Evolutionary conservation across 441 rosid species (phyloP).

Genomic region (Erodium texanum): DNA sequence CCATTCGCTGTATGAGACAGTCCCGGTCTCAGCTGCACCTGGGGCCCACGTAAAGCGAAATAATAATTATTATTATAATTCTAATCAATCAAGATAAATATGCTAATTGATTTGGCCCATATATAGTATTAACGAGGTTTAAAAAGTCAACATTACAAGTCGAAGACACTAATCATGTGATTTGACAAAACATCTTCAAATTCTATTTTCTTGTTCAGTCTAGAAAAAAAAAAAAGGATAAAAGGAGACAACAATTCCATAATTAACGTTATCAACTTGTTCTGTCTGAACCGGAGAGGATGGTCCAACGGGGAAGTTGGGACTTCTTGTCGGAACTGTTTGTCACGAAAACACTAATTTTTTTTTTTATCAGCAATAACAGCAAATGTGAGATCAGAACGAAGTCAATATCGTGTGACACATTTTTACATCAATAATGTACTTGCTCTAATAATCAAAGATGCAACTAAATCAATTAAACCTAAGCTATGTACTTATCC

Average conservation of each 20-base stretch:
- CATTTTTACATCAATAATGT: too few relatives aligned
- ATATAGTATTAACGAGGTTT: too few relatives aligned
- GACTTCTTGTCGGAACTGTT: not conserved
- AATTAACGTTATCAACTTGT: not conserved
- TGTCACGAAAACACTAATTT: too few relatives aligned
- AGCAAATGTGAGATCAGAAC: too few relatives aligned
- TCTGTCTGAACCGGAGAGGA: not conserved
- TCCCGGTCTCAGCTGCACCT: not conserved
- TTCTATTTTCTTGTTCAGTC: not conserved
- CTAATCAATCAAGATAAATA: too few relatives aligned
- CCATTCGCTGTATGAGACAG: not conserved
- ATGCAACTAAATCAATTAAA: too few relatives aligned
- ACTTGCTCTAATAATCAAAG: too few relatives aligned
- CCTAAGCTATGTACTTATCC: constrained; percentile 27
- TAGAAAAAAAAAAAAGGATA: not conserved
- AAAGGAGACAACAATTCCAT: not conserved
- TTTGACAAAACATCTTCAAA: not conserved
- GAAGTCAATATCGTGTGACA: too few relatives aligned
- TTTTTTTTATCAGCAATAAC: too few relatives aligned
- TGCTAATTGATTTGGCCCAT: too few relatives aligned
- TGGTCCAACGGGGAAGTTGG: not conserved
- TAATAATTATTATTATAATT: too few relatives aligned
- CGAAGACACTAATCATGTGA: not conserved
- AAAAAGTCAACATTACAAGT: too few relatives aligned
- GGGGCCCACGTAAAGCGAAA: not conserved